Percentiles rank a stretch among this genome's conserved stretches.
Evolutionary conservation across 306 rosid genomes (phyloP).

Genomic region (Herpetospermum pedunculosum): DNA sequence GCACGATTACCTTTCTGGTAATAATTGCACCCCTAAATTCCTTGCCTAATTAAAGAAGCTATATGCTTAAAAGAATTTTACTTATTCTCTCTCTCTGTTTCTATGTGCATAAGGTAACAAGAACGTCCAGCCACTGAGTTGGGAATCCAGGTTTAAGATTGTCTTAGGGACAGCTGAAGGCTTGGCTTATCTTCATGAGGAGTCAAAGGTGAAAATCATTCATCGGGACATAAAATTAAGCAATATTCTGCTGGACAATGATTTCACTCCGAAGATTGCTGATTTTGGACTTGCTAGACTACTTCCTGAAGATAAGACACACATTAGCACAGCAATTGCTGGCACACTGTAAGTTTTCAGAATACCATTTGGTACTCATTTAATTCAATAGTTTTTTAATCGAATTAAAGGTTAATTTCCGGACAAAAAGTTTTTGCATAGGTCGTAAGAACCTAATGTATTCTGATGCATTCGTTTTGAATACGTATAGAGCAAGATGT

Average conservation of each 20-base stretch:
- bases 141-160: constrained; percentile 49
- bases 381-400: neutral
- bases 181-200: constrained; percentile 59
- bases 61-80: neutral
- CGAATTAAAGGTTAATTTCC: neutral
- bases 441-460: neutral
- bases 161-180: constrained; percentile 56
- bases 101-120: constrained; percentile 15
- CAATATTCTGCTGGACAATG: constrained; percentile 50
- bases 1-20: constrained; percentile 42
- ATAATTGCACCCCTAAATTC: neutral
- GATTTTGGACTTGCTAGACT: constrained; percentile 50
- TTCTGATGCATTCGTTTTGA: neutral
- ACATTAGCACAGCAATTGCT: constrained; percentile 35
- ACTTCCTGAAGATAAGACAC: constrained; percentile 30
- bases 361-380: neutral
- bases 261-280: constrained; percentile 49
- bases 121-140: constrained; percentile 23
- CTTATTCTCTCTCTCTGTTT: neutral
- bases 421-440: neutral
- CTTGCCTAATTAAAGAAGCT: neutral
- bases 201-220: constrained; percentile 41
- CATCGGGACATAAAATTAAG: constrained; percentile 60
- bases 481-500: neutral
- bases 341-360: constrained; percentile 42